Base-by-base conservation (phyloP, 1,284 basidiomycete genomes). In the Lignosus rhinocerotis region DNA sequence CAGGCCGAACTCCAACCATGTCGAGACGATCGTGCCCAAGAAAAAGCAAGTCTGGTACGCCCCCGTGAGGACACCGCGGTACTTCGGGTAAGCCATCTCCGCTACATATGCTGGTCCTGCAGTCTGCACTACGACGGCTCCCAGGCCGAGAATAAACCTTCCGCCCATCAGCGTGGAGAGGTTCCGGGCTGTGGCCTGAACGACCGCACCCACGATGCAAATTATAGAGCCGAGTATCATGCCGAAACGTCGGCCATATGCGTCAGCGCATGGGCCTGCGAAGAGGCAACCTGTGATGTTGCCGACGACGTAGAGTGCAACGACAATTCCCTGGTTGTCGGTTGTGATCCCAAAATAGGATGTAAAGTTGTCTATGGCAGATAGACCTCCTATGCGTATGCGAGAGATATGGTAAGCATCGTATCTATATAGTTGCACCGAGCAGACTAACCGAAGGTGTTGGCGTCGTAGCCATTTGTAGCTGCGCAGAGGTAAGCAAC, bases 81-180 rank as follows among this genome's bases (percentile, higher is more conserved):
- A 80, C 53, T 76, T 74, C 19, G 78, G 78, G 30, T 78, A 77
- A 9, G 78, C 73, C 59, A 78, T 74, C 61, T 79, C 79, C 52
- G 76, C 73, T 30, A 73, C 75, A 68, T 79, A 80, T 9, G 76
- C 72, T 6, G 76, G 76, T 14, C 76, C 76, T n/a, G 72, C 75
- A 21, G 70, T 72, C 32, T 69, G 72, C 14, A 70, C 69, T 42
- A 73, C 59, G 3, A 67, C 65, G 5, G 69, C 69, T 12, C 72
- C 72, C 43, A 75, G 67, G 19, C 73, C 75, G 17, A 76, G 71
- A 31, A 75, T 61, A 59, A 75, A 74, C 9, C 72, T 66, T 16
- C 71, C 71, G 31, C 60, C 68, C 52, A 75, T 69, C 51, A 72
- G 66, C 31, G 67, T 62, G 43, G 58, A 32, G 16, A 64, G 57